phyloP scores from a whole-genome alignment of 345 rosid genomes.

The Heritiera fomes region DNA sequence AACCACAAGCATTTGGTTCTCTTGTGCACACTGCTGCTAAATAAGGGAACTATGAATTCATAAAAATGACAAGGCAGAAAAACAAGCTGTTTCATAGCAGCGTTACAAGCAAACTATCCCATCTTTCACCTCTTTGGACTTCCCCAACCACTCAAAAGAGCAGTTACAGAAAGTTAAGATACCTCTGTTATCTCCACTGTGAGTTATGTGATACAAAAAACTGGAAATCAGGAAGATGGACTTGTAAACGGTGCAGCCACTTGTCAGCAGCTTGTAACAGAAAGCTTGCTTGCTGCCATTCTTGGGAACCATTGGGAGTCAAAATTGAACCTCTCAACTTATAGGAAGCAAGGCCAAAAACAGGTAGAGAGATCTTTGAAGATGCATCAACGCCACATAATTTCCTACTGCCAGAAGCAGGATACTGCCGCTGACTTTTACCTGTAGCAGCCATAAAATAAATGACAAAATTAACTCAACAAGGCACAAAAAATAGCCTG shows the following conservation, averaged over 20 bases:
- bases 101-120: slow-evolving; percentile 10
- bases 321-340: slow-evolving; percentile 64
- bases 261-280: slow-evolving; percentile 48
- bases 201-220: slow-evolving; percentile 51
- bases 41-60: not conserved
- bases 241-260: slow-evolving; percentile 49
- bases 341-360: slow-evolving; percentile 74
- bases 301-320: slow-evolving; percentile 45
- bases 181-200: slow-evolving; percentile 37
- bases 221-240: slow-evolving; percentile 56
- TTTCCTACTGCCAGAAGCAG: slow-evolving; percentile 32
- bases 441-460: slow-evolving; percentile 31
- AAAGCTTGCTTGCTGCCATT: slow-evolving; percentile 39
- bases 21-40: not conserved
- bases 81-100: not conserved
- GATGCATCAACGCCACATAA: slow-evolving; percentile 37
- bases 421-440: slow-evolving; percentile 36
- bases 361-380: slow-evolving; percentile 50
- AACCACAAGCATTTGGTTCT: not conserved
- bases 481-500: not conserved
- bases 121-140: slow-evolving; percentile 16
- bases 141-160: slow-evolving; percentile 14
- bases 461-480: not conserved
- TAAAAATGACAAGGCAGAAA: not conserved
- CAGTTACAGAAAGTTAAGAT: not conserved